phyloP scores from a whole-genome alignment of 2,329 filamentous ascomycete genomes.

The Arachnomyces sp. region DNA sequence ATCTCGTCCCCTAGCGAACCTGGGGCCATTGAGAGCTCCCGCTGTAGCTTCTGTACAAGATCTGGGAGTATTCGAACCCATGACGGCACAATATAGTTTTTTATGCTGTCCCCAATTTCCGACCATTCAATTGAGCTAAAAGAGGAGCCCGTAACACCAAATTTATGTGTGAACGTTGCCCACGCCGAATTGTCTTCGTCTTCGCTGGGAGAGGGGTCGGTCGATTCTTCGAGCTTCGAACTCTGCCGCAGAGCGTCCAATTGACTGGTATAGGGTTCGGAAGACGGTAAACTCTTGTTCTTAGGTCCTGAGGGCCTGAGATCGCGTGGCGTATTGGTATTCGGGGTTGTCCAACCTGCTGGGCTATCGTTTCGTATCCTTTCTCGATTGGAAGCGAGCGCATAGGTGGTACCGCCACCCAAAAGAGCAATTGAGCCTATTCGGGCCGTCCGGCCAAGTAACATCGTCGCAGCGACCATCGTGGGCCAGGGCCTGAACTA shows the following conservation, averaged over 20 bases:
- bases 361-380: no score
- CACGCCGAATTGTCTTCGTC: constrained; percentile 31
- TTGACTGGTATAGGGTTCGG: no score
- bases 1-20: constrained; percentile 88
- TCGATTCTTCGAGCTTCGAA: constrained; percentile 11
- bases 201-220: constrained; percentile 6
- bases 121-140: constrained; percentile 35
- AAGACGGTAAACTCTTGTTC: no score
- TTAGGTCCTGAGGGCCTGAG: no score
- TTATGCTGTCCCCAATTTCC: constrained; percentile 47
- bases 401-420: constrained; percentile 12
- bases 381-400: no score
- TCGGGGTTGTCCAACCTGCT: no score
- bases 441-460: constrained; percentile 29
- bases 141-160: constrained; percentile 32
- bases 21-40: constrained; percentile 76
- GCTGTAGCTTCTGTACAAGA: constrained; percentile 73
- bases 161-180: constrained; percentile 43
- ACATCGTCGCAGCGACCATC: constrained; percentile 28
- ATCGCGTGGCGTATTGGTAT: no score
- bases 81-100: constrained; percentile 65
- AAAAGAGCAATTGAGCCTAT: constrained; percentile 25
- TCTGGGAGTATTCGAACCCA: constrained; percentile 72
- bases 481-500: constrained; percentile 15
- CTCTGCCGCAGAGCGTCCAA: no score